Percentiles rank a stretch among this genome's conserved stretches.
Evolutionary conservation across 1,139 yeast species (phyloP).

Genomic region (Zygosaccharomyces pseudobailii): DNA sequence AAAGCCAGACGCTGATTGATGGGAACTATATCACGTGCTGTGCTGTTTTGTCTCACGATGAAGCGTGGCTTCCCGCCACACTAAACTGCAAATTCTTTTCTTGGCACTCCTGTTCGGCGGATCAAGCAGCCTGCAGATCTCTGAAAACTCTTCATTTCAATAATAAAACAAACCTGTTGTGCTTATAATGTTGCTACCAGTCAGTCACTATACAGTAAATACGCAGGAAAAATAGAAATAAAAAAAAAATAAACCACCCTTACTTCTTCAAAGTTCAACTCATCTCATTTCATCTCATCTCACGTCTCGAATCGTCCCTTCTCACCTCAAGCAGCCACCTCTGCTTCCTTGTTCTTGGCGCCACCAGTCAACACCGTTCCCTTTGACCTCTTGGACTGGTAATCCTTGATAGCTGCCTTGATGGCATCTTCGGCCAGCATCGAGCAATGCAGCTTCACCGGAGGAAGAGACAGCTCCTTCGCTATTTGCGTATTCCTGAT

Average conservation of each 20-base stretch:
- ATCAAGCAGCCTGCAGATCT: not conserved
- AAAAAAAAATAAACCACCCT: too few species aligned
- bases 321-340: not conserved
- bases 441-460: constrained; percentile 94
- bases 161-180: not conserved
- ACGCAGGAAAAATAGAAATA: not conserved
- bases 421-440: constrained; percentile 99
- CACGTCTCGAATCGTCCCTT: not conserved
- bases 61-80: too few species aligned
- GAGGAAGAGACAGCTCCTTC: constrained; percentile 88
- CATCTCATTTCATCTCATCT: not conserved
- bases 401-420: constrained; percentile 94
- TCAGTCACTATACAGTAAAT: not conserved
- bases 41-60: too few species aligned
- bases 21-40: too few species aligned
- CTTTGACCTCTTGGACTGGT: constrained; percentile 57
- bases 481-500: constrained; percentile 92
- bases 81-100: too few species aligned
- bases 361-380: constrained; percentile 17
- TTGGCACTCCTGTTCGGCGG: not conserved
- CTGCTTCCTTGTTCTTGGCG: not conserved
- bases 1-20: too few species aligned
- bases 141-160: not conserved
- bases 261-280: too few species aligned
- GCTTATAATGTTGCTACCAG: not conserved